Evolutionary conservation across 441 rosid genomes (phyloP).

Genomic region (Flueggea neowawraea): DNA sequence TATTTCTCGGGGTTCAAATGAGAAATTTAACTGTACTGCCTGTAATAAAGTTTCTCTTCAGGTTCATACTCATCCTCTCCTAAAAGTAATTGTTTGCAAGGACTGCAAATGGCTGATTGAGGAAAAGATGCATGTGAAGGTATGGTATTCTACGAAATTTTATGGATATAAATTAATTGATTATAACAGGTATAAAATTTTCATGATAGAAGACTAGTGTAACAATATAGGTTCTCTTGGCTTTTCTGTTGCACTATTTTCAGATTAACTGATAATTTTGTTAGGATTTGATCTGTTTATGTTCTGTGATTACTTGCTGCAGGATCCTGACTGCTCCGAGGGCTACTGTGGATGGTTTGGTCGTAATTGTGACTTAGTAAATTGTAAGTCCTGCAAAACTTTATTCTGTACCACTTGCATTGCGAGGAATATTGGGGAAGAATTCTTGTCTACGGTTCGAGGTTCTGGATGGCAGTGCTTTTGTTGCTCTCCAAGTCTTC

Average conservation of each 20-base stretch:
- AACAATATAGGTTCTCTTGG: too few relatives aligned
- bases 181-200: not conserved
- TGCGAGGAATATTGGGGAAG: constrained; percentile 81
- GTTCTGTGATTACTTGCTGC: constrained; percentile 11
- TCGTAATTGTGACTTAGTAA: constrained; percentile 56
- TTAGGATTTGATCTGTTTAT: not conserved
- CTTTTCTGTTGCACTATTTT: not conserved
- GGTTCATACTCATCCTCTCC: constrained; percentile 80
- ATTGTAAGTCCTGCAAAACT: constrained; percentile 79
- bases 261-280: not conserved
- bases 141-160: constrained; percentile 29
- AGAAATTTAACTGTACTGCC: constrained; percentile 71
- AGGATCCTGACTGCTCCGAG: constrained; percentile 72
- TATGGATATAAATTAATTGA: constrained; percentile 4
- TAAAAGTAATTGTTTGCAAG: constrained; percentile 86
- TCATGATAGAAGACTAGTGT: not conserved
- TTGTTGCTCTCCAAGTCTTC: constrained; percentile 75
- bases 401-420: constrained; percentile 80
- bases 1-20: constrained; percentile 32
- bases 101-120: constrained; percentile 80
- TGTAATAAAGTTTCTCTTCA: constrained; percentile 61
- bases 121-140: constrained; percentile 67
- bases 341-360: constrained; percentile 98
- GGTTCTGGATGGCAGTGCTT: constrained; percentile 89
- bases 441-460: constrained; percentile 57